A percentile compares a stretch with the other conserved stretches of the same genome.
Evolutionary conservation across 495 filamentous ascomycete species (phyloP).

Genomic region (Platismatia glauca): DNA sequence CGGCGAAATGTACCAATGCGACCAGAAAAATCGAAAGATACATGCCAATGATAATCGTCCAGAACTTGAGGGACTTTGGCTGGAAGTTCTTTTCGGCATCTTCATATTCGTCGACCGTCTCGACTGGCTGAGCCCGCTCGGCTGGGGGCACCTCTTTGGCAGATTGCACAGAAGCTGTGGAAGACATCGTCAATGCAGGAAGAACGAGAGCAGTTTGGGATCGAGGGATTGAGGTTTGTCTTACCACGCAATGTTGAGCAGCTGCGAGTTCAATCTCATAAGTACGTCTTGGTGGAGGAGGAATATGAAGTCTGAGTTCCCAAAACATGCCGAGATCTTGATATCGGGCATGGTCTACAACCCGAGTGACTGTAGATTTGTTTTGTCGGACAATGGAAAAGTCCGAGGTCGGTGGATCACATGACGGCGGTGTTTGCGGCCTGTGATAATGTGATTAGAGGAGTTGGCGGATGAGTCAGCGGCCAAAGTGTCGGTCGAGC

Average conservation of each 20-base stretch:
- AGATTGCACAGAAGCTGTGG: conserved; percentile 10
- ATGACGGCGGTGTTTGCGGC: no score
- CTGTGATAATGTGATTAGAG: no score
- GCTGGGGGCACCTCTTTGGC: neutral
- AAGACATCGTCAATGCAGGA: conserved; percentile 15
- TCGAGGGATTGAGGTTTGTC: neutral
- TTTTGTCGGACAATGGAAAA: conserved; percentile 6
- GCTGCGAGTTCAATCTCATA: neutral
- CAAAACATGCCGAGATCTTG: neutral
- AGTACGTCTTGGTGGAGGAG: neutral
- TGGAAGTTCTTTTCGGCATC: conserved; percentile 35
- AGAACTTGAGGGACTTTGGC: conserved; percentile 32
- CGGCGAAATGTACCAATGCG: conserved; percentile 27
- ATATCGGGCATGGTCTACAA: conserved; percentile 2
- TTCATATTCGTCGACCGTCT: conserved; percentile 27
- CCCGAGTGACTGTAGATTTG: conserved; percentile 7
- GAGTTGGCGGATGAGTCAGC: no score
- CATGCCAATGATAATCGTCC: conserved; percentile 30
- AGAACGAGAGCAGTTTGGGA: neutral
- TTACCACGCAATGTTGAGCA: neutral
- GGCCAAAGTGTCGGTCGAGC: no score
- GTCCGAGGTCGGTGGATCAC: conserved; percentile 7
- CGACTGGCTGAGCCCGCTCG: conserved; percentile 2
- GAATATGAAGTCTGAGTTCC: neutral
- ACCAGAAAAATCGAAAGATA: conserved; percentile 34